Percentiles rank a stretch among this genome's conserved stretches.
Evolutionary conservation across 768 basidiomycete species (phyloP).

Genomic region (Boletus vinaceobasis): DNA sequence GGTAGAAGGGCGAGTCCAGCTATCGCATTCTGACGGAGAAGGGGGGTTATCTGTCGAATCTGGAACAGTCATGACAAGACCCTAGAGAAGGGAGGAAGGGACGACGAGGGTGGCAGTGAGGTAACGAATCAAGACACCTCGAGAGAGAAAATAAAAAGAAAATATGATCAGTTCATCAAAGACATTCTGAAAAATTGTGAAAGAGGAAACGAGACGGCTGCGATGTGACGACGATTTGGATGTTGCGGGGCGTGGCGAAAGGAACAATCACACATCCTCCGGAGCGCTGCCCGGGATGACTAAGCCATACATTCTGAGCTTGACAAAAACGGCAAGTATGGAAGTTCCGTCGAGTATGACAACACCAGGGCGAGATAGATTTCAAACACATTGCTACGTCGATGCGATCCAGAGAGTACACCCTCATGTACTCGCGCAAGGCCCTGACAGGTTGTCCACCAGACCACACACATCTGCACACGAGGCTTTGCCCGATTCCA

Average conservation of each 20-base stretch:
- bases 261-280: conserved; percentile 4
- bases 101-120: background rate
- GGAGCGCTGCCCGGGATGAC: conserved; percentile 18
- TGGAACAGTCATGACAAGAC: conserved; percentile 34
- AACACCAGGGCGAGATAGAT: background rate
- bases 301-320: conserved; percentile 13
- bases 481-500: conserved; percentile 6
- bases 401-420: background rate
- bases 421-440: background rate
- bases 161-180: conserved; percentile 5
- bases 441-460: background rate
- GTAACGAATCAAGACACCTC: background rate
- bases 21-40: conserved; percentile 55
- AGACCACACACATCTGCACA: background rate
- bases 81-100: conserved; percentile 13
- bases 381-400: background rate
- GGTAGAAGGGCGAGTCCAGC: conserved; percentile 60
- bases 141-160: background rate
- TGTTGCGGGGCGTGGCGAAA: conserved; percentile 12
- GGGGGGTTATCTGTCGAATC: conserved; percentile 45
- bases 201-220: background rate
- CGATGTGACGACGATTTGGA: conserved; percentile 12
- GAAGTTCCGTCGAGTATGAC: background rate
- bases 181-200: conserved; percentile 6
- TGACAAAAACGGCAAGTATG: background rate